A percentile compares a stretch with the other conserved stretches of the same genome.
Evolutionary conservation across 495 filamentous ascomycete species (phyloP).

Genomic region (Penicillium cataractarum): DNA sequence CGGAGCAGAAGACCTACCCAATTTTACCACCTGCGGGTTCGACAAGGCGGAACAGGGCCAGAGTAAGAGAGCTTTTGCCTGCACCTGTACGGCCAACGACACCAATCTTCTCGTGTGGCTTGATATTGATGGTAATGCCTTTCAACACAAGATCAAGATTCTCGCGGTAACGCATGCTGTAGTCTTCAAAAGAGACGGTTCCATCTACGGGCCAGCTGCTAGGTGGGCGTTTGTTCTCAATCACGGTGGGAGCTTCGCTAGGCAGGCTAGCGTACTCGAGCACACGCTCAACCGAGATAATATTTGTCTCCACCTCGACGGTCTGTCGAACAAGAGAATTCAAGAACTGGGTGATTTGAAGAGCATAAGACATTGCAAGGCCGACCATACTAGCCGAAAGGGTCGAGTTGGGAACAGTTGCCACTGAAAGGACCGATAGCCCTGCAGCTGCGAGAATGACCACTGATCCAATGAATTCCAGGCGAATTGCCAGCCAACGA

Average conservation of each 20-base stretch:
- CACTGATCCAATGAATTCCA: not conserved
- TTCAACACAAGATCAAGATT: slow-evolving; percentile 76
- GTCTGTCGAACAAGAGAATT: slow-evolving; percentile 99
- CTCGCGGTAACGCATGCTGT: slow-evolving; percentile 55
- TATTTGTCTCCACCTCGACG: slow-evolving; percentile 99
- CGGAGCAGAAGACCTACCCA: not conserved
- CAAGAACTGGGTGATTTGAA: slow-evolving; percentile 93
- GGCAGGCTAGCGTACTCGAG: slow-evolving; percentile 93
- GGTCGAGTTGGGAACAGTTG: too few species aligned
- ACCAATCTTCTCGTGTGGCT: slow-evolving; percentile 75
- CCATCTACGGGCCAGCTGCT: slow-evolving; percentile 26
- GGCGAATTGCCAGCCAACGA: not conserved
- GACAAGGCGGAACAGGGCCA: slow-evolving; percentile 81
- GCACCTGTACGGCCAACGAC: slow-evolving; percentile 89
- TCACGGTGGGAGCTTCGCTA: slow-evolving; percentile 92
- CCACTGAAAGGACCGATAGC: not conserved
- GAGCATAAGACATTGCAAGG: slow-evolving; percentile 92
- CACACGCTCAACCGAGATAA: slow-evolving; percentile 95
- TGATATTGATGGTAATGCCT: slow-evolving; percentile 73
- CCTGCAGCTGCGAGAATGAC: not conserved
- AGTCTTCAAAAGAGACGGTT: not conserved
- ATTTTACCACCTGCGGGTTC: slow-evolving; percentile 83
- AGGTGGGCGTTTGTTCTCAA: slow-evolving; percentile 34
- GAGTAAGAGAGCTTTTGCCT: slow-evolving; percentile 83
- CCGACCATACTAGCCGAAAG: slow-evolving; percentile 60